A percentile compares a stretch with the other conserved stretches of the same genome.
Evolutionary conservation across 495 filamentous ascomycete species (phyloP).

Genomic region (Daldinia loculata): DNA sequence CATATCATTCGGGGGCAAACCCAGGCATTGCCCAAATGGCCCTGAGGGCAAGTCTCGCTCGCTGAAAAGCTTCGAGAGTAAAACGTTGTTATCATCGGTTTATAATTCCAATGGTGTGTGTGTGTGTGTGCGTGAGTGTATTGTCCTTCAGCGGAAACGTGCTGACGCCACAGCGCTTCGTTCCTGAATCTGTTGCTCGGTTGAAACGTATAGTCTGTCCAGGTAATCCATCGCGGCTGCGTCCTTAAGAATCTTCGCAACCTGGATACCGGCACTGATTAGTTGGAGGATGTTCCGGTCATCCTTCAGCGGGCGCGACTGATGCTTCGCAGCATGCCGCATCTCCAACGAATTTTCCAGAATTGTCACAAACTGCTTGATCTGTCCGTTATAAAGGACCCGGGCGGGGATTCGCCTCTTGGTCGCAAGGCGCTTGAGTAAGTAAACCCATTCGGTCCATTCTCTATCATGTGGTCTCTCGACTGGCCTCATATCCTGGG

Average conservation of each 20-base stretch:
- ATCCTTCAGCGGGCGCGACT: slow-evolving; percentile 84
- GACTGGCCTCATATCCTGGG: slow-evolving; percentile 81
- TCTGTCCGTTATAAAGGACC: slow-evolving; percentile 86
- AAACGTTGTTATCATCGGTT: slow-evolving; percentile 36
- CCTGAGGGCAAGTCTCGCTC: slow-evolving; percentile 22
- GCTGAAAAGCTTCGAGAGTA: slow-evolving; percentile 34
- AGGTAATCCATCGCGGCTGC: slow-evolving; percentile 80
- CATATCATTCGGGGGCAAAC: slow-evolving; percentile 35
- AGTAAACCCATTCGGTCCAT: slow-evolving; percentile 93
- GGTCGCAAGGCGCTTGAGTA: slow-evolving; percentile 84
- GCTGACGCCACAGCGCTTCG: slow-evolving; percentile 59
- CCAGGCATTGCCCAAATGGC: slow-evolving; percentile 23
- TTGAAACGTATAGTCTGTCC: slow-evolving; percentile 72
- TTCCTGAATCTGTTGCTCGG: slow-evolving; percentile 78
- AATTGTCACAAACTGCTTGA: slow-evolving; percentile 85
- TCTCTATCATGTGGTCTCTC: slow-evolving; percentile 81
- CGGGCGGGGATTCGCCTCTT: slow-evolving; percentile 84
- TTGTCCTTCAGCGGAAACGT: slow-evolving; percentile 52
- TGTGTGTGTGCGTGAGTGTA: background rate
- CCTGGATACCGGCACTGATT: slow-evolving; percentile 84
- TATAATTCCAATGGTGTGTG: slow-evolving; percentile 22
- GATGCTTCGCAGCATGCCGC: slow-evolving; percentile 84
- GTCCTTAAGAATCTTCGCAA: slow-evolving; percentile 86
- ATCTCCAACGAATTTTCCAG: slow-evolving; percentile 86
- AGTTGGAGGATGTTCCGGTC: slow-evolving; percentile 88